A percentile compares a stretch with the other conserved stretches of the same genome.
These are phyloP conservation scores for Candida nonsorbophila DNA, from an alignment of 805 yeast species.

Conservation along the genomic window DNA sequence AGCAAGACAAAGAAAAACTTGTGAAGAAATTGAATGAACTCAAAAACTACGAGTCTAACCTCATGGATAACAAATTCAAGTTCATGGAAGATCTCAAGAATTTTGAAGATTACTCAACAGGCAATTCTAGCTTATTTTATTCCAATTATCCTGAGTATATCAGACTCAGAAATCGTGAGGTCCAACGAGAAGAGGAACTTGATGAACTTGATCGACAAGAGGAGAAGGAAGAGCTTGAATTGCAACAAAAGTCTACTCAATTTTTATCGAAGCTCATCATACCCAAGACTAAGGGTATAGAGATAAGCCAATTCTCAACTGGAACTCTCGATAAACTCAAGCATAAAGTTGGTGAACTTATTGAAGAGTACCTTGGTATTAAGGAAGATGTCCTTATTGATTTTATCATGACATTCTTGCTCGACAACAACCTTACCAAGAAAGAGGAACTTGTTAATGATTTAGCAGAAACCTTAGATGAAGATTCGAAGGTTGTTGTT, in stretches of 20 bases:
- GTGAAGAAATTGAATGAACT: slow-evolving; percentile 15
- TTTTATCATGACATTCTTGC: slow-evolving; percentile 36
- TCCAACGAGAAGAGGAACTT: slow-evolving; percentile 35
- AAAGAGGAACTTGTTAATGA: slow-evolving; percentile 37
- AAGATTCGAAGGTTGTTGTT: slow-evolving; percentile 39
- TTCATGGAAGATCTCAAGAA: slow-evolving; percentile 25
- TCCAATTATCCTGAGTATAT: slow-evolving; percentile 40
- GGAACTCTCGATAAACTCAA: slow-evolving; percentile 17
- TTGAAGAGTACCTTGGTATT: slow-evolving; percentile 51
- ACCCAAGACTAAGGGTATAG: slow-evolving; percentile 1
- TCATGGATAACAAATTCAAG: slow-evolving; percentile 32
- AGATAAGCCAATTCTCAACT: slow-evolving; percentile 8
- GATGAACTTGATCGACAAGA: slow-evolving; percentile 38
- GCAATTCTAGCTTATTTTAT: slow-evolving; percentile 22
- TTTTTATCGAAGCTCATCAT: background rate
- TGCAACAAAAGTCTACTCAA: slow-evolving; percentile 1
- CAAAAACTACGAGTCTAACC: slow-evolving; percentile 27
- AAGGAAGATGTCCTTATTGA: slow-evolving; percentile 46
- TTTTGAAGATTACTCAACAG: slow-evolving; percentile 14
- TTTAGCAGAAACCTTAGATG: slow-evolving; percentile 46
- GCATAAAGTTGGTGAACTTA: slow-evolving; percentile 32
- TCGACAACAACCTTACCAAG: slow-evolving; percentile 21
- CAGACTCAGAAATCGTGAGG: slow-evolving; percentile 28
- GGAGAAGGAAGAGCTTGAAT: slow-evolving; percentile 1
- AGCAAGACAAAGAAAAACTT: slow-evolving; percentile 13